These are phyloP conservation scores for Ceratorhiza oryzae-sativae DNA, from an alignment of 1,284 basidiomycete genomes.

Conservation along the genomic window DNA sequence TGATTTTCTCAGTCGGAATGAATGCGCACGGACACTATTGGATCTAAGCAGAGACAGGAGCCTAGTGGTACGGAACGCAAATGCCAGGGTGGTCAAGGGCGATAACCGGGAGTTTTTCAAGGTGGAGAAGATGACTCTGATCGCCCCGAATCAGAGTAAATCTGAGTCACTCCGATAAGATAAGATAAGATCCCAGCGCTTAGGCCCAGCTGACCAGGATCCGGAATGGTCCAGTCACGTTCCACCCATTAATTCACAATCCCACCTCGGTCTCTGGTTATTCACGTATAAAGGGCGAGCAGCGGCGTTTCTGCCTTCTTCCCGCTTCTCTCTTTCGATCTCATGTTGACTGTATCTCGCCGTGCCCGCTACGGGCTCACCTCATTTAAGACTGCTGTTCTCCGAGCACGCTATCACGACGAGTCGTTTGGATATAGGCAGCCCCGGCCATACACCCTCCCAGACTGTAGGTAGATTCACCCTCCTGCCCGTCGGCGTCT, in stretches of 20 bases:
- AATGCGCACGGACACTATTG: neutral
- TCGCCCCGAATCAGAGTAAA: conserved; percentile 8
- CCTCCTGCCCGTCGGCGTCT: conserved; percentile 1
- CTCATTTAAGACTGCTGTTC: conserved; percentile 17
- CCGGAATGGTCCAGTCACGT: conserved; percentile 13
- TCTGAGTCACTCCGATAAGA: neutral
- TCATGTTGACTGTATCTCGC: conserved; percentile 28
- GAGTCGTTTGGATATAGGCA: conserved; percentile 83
- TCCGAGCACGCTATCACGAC: conserved; percentile 67
- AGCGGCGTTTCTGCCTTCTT: neutral
- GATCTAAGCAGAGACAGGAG: neutral
- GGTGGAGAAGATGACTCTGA: conserved; percentile 16
- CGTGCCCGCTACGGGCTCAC: conserved; percentile 20
- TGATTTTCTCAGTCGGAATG: neutral
- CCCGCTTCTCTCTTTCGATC: neutral
- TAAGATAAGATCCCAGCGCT: neutral
- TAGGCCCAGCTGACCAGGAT: conserved; percentile 34
- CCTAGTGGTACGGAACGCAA: neutral
- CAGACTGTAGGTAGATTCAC: conserved; percentile 69
- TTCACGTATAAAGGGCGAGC: neutral
- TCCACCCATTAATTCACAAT: neutral
- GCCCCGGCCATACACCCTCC: conserved; percentile 66
- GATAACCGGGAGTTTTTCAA: neutral
- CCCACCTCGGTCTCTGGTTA: neutral
- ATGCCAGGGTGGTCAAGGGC: conserved; percentile 32